Base-by-base conservation (phyloP, 352 stramenopile genomes). In the Globisporangium middletonii region DNA sequence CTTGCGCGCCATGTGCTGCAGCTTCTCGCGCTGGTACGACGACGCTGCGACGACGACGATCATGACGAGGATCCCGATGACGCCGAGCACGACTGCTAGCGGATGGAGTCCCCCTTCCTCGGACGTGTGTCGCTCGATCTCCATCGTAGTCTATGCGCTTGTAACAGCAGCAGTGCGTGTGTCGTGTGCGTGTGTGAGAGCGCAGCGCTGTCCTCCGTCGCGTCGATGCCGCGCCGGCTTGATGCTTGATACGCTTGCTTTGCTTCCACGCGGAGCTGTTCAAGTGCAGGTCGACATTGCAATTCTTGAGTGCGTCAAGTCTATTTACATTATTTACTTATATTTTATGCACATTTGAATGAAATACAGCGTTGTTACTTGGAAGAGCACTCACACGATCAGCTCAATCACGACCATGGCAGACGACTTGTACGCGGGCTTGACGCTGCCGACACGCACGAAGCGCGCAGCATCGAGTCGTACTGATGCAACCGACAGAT, bases 1-100 rank as follows among this genome's bases (percentile, higher is more conserved):
- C 54, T 89, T 88, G 57, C 82, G 78, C 27, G 83, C 80, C 77
- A 93, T 83, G 63, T 90, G 64, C 70, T 89, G 83, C 46, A 93
- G 68, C 51, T 83, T 70, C 57, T 93, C 80, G 57, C 80, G 82
- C 67, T 88, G 83, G 62, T 93, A 88, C 12, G 80, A 89, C 4
- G 83, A 89, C 55, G 79, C 75, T 4, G 73, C 68, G 44, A 93
- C 67, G 18, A 93, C 54, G 28, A 93, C 68, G 60, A 91, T 67
- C 51, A 93, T 54, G 30, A 68, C 49, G 53, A 93, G 69, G 41
- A 91, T 61, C 3, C 69, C 74, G 8, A 88, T 50, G 51, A 91
- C 66, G 19, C 73, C 80, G 16, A 93, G 45, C 26, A 71, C 67
- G n/a, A 93, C 57, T 9, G 80, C 80, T 28, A 93, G 65, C 35